phyloP scores from a whole-genome alignment of 257 asterid species.

The Nicotiana noctiflora region DNA sequence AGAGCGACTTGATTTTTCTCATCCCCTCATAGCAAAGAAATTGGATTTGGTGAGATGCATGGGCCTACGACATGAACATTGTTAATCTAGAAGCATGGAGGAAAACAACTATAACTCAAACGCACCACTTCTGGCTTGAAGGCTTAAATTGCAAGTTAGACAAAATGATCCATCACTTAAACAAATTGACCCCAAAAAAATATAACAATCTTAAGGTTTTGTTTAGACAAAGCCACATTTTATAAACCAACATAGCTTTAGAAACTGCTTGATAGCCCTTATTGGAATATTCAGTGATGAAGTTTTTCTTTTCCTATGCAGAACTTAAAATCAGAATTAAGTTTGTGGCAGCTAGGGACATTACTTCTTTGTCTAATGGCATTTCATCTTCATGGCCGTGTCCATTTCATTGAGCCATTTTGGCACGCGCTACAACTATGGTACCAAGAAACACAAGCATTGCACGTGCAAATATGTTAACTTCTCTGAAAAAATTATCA shows the following conservation, averaged over 20 bases:
- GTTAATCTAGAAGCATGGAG: constrained; percentile 87
- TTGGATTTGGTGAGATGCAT: constrained; percentile 65
- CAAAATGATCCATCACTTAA: neutral
- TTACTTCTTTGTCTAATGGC: constrained; percentile 81
- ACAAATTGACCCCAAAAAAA: too few relatives aligned
- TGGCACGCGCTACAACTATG: constrained; percentile 96
- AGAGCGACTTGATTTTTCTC: constrained; percentile 78
- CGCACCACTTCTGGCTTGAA: constrained; percentile 64
- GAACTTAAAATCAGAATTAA: constrained; percentile 70
- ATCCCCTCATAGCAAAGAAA: constrained; percentile 57
- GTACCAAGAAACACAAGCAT: constrained; percentile 71
- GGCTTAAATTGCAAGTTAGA: constrained; percentile 33
- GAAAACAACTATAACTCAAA: constrained; percentile 61
- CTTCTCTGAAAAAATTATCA: constrained; percentile 64
- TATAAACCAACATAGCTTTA: neutral
- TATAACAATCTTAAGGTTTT: too few relatives aligned
- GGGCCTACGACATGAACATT: constrained; percentile 94
- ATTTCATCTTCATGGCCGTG: constrained; percentile 40
- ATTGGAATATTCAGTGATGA: neutral
- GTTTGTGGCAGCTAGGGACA: constrained; percentile 93
- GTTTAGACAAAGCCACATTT: too few relatives aligned
- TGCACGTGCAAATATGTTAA: constrained; percentile 53
- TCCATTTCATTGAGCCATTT: constrained; percentile 60
- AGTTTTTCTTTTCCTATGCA: constrained; percentile 21
- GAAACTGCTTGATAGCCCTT: neutral